Base-by-base conservation (phyloP, 306 rosid species). In the Rosa lucieae region DNA sequence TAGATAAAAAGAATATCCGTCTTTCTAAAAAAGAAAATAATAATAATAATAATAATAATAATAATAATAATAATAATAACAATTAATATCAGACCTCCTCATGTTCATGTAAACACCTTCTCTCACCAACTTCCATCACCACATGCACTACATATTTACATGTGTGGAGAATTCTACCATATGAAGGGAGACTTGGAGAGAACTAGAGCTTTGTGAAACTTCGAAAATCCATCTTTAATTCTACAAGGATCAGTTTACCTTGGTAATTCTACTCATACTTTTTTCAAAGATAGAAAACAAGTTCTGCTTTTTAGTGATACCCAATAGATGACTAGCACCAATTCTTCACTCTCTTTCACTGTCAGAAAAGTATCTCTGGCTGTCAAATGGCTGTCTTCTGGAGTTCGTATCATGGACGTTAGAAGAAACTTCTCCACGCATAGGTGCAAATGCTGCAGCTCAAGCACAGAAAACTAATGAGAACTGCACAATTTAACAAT, bases 401-500 rank as follows among this genome's bases (percentile, higher is more conserved):
- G 83, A 53, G 66, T 83, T 84, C 2, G 87, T 63, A 70, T 85
- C 83, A 42, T 23, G 88, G 13, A 53, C 17, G 67, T 80, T 77
- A 42, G 90, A 73, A 75, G 79, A 42, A 62, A 58, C 47, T 63
- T 83, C 88, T 26, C 90, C 93, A 78, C 82, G 74, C 85, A 92
- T 92, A 44, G 97, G 96, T 43, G 98, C 99, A 89, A 95, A 95
- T 75, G 97, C 99, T 95, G 94, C 87, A 81, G 81, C 61, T 72
- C 67, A 18, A 69, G 49, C 43, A 67, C 44, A 49, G 26, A 43
- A 29, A 61, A 18, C 52, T 53, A 55, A 61, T 70, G 44, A 73
- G 59, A 59, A 51, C 26, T n/a, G 49, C 68, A 43, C 59, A 43
- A 47, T 32, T 10, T 10, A 43, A 44, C 67, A 69, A 55, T 5